Percentiles rank a stretch among this genome's conserved stretches.
Conservation (phyloP, 2,329 filamentous ascomycete species). For the Diaporthe humulicola region DNA sequence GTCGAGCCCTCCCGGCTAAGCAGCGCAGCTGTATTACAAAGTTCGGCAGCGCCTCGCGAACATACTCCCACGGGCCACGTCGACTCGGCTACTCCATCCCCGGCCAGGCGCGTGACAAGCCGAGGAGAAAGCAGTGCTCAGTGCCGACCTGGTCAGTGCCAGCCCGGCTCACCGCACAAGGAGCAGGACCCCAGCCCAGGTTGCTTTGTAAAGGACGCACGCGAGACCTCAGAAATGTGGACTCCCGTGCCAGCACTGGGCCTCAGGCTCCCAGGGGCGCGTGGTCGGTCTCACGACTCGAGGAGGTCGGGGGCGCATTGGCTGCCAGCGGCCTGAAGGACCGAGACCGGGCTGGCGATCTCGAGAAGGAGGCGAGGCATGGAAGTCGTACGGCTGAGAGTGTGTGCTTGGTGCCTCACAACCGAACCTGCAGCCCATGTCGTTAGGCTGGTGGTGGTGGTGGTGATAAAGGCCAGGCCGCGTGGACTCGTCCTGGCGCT, state of each 20-base stretch:
- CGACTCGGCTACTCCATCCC: not conserved
- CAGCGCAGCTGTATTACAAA: conserved; percentile 6
- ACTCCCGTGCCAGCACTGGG: conserved; percentile 3
- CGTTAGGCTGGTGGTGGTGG: not conserved
- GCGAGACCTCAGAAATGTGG: conserved; percentile 21
- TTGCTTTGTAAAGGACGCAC: not conserved
- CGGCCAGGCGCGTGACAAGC: not conserved
- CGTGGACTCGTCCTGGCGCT: not conserved
- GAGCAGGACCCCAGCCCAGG: not conserved
- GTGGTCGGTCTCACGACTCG: not conserved
- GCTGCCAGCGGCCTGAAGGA: conserved; percentile 8
- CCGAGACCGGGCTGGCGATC: not conserved
- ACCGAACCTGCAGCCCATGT: not conserved
- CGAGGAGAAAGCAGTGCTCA: not conserved
- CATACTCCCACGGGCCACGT: not conserved
- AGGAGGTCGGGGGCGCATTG: not conserved
- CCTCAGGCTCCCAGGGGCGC: conserved; percentile 14
- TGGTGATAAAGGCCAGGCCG: not conserved
- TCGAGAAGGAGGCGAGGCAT: not conserved
- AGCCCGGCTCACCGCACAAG: not conserved
- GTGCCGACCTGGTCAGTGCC: not conserved
- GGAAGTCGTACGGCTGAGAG: not conserved
- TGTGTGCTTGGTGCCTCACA: not conserved
- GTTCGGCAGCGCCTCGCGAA: not conserved
- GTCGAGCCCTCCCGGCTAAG: not conserved